Percentiles rank a stretch among this genome's conserved stretches.
Evolutionary conservation across 2,329 filamentous ascomycete species (phyloP).

Genomic region (Diplodia mutila): DNA sequence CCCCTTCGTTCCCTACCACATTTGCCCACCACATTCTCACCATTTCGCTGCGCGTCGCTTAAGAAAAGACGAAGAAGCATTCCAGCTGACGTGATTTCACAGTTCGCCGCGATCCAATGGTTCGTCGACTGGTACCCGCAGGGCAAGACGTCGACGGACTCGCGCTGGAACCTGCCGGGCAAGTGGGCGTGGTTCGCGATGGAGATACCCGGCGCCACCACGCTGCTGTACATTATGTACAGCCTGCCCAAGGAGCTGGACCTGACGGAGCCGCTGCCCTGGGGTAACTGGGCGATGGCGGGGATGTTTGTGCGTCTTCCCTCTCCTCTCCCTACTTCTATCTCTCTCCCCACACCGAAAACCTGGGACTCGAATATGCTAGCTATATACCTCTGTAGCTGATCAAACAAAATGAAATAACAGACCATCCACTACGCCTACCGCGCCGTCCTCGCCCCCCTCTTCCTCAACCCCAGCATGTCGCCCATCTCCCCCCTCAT

Average conservation of each 20-base stretch:
- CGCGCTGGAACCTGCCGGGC: conserved; percentile 82
- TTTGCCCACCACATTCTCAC: not conserved
- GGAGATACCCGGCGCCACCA: conserved; percentile 79
- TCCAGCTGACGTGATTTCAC: not conserved
- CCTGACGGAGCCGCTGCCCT: conserved; percentile 63
- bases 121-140: conserved; percentile 78
- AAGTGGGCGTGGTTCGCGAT: conserved; percentile 85
- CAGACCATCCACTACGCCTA: conserved; percentile 86
- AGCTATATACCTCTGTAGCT: too few species aligned
- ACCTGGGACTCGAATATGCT: too few species aligned
- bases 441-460: conserved; percentile 80
- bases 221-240: conserved; percentile 77
- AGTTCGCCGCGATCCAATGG: conserved; percentile 79
- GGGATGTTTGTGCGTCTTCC: conserved; percentile 60
- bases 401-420: not conserved
- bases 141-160: conserved; percentile 83
- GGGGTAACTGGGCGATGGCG: conserved; percentile 77
- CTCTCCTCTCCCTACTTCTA: not conserved
- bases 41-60: not conserved
- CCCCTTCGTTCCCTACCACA: not conserved
- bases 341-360: not conserved
- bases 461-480: conserved; percentile 85
- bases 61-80: not conserved
- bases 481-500: conserved; percentile 79
- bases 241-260: conserved; percentile 65